Evolutionary conservation across 768 basidiomycete genomes (phyloP), one percentile per base, ranked within the genome.

Genomic region (Pleurotus giganteus): DNA sequence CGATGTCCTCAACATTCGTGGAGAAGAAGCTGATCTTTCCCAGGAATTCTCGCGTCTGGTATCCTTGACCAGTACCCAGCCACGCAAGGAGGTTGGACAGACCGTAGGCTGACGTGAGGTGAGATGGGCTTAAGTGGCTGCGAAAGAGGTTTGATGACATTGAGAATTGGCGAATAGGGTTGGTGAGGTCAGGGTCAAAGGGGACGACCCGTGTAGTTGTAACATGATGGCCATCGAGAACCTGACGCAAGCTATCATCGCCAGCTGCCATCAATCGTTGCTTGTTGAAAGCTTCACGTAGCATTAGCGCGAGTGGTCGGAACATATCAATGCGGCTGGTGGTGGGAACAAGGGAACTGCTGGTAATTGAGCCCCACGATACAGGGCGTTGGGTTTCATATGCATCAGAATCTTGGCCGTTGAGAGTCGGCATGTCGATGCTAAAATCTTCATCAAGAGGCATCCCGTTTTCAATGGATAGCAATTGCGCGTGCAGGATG

Each of bases 21-120:
- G 39, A 15, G n/a, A 41, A 41, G 39, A 41, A 41, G 9, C 11
- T 11, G 9, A n/a, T 36, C 24, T 29, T 28, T 9, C 5, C 23
- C 23, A 47, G 28, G 27, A 47, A 47, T 4, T 15, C 46, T 26
- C 28, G 26, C 5, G 28, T 47, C n/a, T 9, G 4, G 28, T n/a
- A 7, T 23, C 46, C 46, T 47, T 47, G 46, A 13, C 46, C 26
- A 8, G 46, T 47, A 21, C 46, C 31, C 9, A 47, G 31, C 46
- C 46, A 47, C 15, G 46, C n/a, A n/a, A 47, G 31, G 17, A 47
- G 24, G 28, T 47, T 47, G 28, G 46, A n/a, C 29, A 47, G 19
- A 17, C 46, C 46, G n/a, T 28, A 12, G 6, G 4, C 29, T 13
- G 12, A 13, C 12, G 31, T 32, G 5, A 47, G 46, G 4, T n/a